These are phyloP conservation scores for Auriscalpium microsporum DNA, from an alignment of 768 basidiomycete genomes.

Conservation along the genomic window DNA sequence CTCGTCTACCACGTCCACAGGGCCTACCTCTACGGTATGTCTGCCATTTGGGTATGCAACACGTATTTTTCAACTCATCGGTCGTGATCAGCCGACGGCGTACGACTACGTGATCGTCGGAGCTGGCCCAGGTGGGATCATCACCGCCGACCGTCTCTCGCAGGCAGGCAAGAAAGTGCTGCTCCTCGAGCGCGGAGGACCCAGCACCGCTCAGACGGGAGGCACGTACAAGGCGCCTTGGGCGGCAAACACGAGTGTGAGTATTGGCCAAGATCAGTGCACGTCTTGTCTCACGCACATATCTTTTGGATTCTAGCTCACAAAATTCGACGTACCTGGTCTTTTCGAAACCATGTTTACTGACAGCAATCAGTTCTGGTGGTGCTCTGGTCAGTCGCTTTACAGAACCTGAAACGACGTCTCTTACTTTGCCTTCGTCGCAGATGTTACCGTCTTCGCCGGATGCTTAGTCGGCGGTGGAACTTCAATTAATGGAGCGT, in stretches of 20 bases:
- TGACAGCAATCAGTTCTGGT: constrained; percentile 49
- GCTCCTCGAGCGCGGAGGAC: constrained; percentile 56
- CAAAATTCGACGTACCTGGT: constrained; percentile 60
- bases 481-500: constrained; percentile 57
- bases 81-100: constrained; percentile 28
- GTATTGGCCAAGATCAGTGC: constrained; percentile 3
- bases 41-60: background rate
- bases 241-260: constrained; percentile 37
- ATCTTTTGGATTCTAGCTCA: constrained; percentile 31
- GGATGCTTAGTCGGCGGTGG: constrained; percentile 60
- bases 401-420: background rate
- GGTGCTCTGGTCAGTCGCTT: constrained; percentile 44
- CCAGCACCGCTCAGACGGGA: constrained; percentile 49
- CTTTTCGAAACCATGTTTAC: constrained; percentile 60
- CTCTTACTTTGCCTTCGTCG: too few relatives aligned
- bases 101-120: constrained; percentile 50
- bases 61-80: too few relatives aligned
- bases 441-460: constrained; percentile 53
- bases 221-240: constrained; percentile 47
- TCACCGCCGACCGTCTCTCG: constrained; percentile 50
- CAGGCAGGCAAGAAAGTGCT: constrained; percentile 57
- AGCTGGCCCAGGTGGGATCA: constrained; percentile 49
- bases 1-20: constrained; percentile 28
- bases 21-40: constrained; percentile 8
- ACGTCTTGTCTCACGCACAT: background rate